Conservation (phyloP, 2,329 filamentous ascomycete species). For the Microsporum audouinii region DNA sequence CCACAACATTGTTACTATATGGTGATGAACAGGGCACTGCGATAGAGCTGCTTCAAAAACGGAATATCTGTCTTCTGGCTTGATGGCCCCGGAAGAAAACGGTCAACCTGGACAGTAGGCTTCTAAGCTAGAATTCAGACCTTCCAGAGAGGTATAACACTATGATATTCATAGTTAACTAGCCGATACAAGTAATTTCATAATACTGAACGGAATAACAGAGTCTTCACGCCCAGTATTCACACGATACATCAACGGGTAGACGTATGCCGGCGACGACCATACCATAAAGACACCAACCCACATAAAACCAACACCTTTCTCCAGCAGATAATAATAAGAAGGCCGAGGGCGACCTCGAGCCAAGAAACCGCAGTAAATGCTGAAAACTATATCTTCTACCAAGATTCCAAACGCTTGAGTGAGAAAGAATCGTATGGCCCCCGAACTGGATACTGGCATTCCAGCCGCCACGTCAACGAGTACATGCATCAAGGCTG, state of each 20-base stretch:
- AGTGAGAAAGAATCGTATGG: slow-evolving; percentile 8
- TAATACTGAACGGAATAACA: neutral
- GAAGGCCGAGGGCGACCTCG: neutral
- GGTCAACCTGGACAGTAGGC: too few relatives aligned
- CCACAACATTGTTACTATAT: too few relatives aligned
- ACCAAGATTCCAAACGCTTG: slow-evolving; percentile 9
- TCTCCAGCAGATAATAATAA: neutral
- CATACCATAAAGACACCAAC: slow-evolving; percentile 7
- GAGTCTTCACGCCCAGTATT: neutral
- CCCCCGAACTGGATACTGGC: slow-evolving; percentile 6
- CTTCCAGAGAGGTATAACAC: neutral
- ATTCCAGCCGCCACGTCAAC: slow-evolving; percentile 6
- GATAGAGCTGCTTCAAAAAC: too few relatives aligned
- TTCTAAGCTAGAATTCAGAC: too few relatives aligned
- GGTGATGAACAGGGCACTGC: too few relatives aligned
- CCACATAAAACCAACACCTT: slow-evolving; percentile 9
- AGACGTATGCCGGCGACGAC: slow-evolving; percentile 5
- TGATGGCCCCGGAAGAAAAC: too few relatives aligned
- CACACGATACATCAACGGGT: slow-evolving; percentile 4
- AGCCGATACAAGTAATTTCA: neutral
- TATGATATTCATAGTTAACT: neutral
- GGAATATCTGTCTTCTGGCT: too few relatives aligned
- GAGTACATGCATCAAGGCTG: slow-evolving; percentile 7
- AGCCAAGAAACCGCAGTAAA: neutral
- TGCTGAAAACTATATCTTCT: slow-evolving; percentile 6